Percentiles rank a stretch among this genome's conserved stretches.
These are phyloP conservation scores for Tricholoma matsutake DNA, from an alignment of 768 basidiomycete species.

Conservation along the genomic window DNA sequence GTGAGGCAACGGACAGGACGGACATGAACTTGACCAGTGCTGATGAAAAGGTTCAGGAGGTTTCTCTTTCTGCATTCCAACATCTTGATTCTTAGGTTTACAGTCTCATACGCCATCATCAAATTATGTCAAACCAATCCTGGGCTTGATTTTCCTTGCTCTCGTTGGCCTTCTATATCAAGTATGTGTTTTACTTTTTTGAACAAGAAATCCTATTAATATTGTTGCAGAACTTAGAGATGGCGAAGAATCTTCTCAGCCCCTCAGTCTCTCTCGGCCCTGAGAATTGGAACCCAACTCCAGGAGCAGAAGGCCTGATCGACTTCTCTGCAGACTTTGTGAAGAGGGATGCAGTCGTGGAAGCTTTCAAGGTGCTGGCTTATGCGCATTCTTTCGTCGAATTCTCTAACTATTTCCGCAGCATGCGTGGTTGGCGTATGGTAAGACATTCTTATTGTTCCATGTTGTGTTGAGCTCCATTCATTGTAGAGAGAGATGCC, in stretches of 20 bases:
- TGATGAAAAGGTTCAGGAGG: background rate
- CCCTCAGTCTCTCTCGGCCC: background rate
- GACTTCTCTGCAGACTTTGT: slow-evolving; percentile 44
- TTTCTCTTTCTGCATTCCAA: no score
- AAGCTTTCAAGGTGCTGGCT: slow-evolving; percentile 70
- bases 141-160: slow-evolving; percentile 8
- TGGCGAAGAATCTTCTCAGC: background rate
- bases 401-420: slow-evolving; percentile 27
- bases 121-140: slow-evolving; percentile 2
- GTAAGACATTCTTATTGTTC: slow-evolving; percentile 26
- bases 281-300: background rate
- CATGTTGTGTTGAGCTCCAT: background rate
- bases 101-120: background rate
- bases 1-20: no score
- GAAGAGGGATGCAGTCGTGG: slow-evolving; percentile 69
- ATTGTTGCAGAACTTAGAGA: background rate
- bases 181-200: background rate
- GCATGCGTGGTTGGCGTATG: slow-evolving; percentile 89
- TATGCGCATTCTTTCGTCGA: background rate
- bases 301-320: background rate
- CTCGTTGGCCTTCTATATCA: slow-evolving; percentile 11
- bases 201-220: no score
- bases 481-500: slow-evolving; percentile 71
- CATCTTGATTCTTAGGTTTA: no score
- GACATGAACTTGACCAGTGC: no score